Evolutionary conservation across 495 filamentous ascomycete species (phyloP), one percentile per base, ranked within the genome.

Genomic region (Podospora tetraspora): DNA sequence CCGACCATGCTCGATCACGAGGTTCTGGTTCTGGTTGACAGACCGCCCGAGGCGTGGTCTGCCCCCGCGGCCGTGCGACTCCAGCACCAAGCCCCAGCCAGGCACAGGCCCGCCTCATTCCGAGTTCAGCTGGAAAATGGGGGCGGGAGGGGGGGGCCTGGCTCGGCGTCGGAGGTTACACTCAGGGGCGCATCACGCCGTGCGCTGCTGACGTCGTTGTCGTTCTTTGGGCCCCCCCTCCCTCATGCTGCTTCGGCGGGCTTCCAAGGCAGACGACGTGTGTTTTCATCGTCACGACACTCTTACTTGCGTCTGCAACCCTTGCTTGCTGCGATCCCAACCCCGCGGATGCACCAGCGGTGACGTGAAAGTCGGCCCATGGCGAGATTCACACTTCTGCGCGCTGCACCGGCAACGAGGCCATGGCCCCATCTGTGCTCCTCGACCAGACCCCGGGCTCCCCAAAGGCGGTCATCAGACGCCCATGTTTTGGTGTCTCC

Each of bases 81-180:
- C 66, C 63, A 69, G 60, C 66, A 66, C 37, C 12, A 34, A n/a
- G 66, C 13, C 62, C 27, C 43, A 60, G 62, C 7, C 25, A 34
- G 62, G 19, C 62, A 21, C 62, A 32, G 6, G 52, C 57, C 60
- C 64, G 64, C 67, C 67, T 69, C 58, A 56, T 67, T 62, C 58
- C 70, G 37, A 69, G 34, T 27, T 68, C 69, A 71, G 69, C 69
- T 68, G 61, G 56, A 29, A 25, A 16, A 43, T 32, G 11, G 52
- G 56, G 22, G 27, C 0, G 3, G 24, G 24, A 25, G 24, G 24
- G 3, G 12, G 32, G 32, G 32, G 32, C 24, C 64, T 59, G 52
- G 57, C 57, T 52, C 43, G 43, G 43, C 12, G 43, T 19, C 43
- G 5, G 64, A 43, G 57, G 64, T 59, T 66, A 37, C 64, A 59